phyloP scores from a whole-genome alignment of 176 grass and related monocot species.

The Poa pratensis region DNA sequence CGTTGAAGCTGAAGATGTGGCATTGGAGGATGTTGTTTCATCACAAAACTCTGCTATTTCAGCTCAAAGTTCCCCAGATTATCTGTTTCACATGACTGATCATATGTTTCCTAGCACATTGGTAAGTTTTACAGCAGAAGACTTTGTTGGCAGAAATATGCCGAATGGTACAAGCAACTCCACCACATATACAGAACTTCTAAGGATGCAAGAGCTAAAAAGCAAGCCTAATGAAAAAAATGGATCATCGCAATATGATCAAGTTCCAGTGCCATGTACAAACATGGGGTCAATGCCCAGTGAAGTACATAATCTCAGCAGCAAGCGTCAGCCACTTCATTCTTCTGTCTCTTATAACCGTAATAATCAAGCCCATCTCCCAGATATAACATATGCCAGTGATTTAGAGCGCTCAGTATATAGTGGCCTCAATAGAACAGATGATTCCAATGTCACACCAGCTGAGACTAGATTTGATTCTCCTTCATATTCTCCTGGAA shows the following conservation, averaged over 20 bases:
- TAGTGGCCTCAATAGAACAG: constrained; percentile 24
- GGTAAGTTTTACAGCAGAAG: constrained; percentile 43
- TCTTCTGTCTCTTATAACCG: constrained; percentile 39
- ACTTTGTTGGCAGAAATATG: constrained; percentile 38
- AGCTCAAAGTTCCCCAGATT: constrained; percentile 62
- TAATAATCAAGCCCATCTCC: constrained; percentile 29
- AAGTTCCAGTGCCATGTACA: constrained; percentile 28
- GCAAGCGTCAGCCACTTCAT: constrained; percentile 19
- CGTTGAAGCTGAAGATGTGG: constrained; percentile 50
- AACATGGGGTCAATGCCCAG: constrained; percentile 32
- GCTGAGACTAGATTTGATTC: constrained; percentile 16
- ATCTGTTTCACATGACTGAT: constrained; percentile 43
- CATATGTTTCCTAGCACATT: constrained; percentile 32
- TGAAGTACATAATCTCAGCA: constrained; percentile 14
- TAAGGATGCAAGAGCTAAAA: constrained; percentile 51
- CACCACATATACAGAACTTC: constrained; percentile 61
- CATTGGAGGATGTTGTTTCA: constrained; percentile 64
- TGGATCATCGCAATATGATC: constrained; percentile 40
- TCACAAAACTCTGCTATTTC: constrained; percentile 67
- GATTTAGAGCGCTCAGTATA: constrained; percentile 36
- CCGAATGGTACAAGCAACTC: constrained; percentile 20
- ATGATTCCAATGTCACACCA: constrained; percentile 34
- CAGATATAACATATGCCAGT: constrained; percentile 15
- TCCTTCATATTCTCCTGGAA: constrained; percentile 41
- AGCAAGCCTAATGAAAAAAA: constrained; percentile 35